A percentile compares a stretch with the other conserved stretches of the same genome.
These are phyloP conservation scores for Oryza brachyantha DNA, from an alignment of 176 grass and related monocot species.

Conservation along the genomic window DNA sequence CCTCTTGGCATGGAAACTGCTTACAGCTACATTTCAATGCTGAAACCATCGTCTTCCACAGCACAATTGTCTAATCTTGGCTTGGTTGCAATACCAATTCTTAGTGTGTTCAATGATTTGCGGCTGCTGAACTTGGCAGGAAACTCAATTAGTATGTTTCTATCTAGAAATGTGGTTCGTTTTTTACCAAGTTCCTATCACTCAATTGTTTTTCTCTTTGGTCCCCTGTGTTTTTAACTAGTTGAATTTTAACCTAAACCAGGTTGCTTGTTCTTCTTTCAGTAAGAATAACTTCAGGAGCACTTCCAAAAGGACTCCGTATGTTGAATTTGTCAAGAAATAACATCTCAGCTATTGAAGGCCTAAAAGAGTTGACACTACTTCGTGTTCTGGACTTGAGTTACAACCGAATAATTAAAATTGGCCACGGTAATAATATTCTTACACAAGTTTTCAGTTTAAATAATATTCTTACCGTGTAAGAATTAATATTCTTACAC, in stretches of 20 bases:
- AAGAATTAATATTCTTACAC: too few species aligned
- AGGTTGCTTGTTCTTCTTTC: conserved; percentile 12
- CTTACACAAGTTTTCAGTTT: neutral
- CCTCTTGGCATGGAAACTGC: conserved; percentile 51
- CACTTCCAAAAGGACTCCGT: conserved; percentile 54
- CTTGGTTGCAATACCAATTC: conserved; percentile 44
- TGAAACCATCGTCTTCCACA: conserved; percentile 38
- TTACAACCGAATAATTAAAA: conserved; percentile 49
- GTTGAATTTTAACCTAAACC: neutral
- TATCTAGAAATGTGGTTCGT: neutral
- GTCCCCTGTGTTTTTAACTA: neutral
- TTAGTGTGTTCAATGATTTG: conserved; percentile 46
- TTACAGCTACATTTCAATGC: conserved; percentile 55
- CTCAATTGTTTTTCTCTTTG: neutral
- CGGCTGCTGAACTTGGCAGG: conserved; percentile 50
- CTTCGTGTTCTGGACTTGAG: conserved; percentile 58
- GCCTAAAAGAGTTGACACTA: conserved; percentile 52
- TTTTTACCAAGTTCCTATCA: neutral
- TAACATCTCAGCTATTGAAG: conserved; percentile 56
- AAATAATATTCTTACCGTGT: too few species aligned
- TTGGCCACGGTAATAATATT: conserved; percentile 49
- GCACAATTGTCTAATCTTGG: conserved; percentile 49
- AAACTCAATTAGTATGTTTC: conserved; percentile 47
- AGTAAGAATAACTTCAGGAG: conserved; percentile 56
- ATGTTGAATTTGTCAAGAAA: conserved; percentile 62